Evolutionary conservation across 176 grass and related monocot genomes (phyloP), one percentile per base, ranked within the genome.

Genomic region (Carex scoparia): DNA sequence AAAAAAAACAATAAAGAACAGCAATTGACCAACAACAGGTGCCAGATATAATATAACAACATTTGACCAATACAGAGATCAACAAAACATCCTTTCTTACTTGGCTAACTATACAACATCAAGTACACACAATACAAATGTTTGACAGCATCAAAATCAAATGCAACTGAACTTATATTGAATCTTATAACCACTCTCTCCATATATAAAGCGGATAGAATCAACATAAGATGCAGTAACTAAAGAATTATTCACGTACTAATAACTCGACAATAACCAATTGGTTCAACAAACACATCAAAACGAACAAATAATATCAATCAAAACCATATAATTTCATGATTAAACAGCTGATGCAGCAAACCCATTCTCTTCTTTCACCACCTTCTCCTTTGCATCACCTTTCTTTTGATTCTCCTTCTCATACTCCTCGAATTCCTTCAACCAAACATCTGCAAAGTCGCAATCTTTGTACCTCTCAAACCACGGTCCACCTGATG

Each of bases 401-500:
- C 68, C 84, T 48, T 74, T 31, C 82, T 53, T 84, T 70, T 88
- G 85, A 69, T 90, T 90, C 4, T 94, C 90, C 4, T 89, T 86
- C 86, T 84, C 89, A 68, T 87, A 86, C 4, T 85, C 88, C 32
- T 92, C 87, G 14, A 85, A 48, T 68, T 89, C 94, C 83, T 92
- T 67, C 79, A 93, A 11, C 94, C 92, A 97, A 51, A 91, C 87
- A 31, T 97, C 94, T 0, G 94, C 88, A 85, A 91, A 97, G 61
- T 97, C 90, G 69, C 94, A 97, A 83, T 94, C 77, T 49, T 63
- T 90, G 87, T 92, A 94, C 68, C 60, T 19, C 85, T 97, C 88
- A 69, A 94, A 97, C 94, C 94, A 97, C 0, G 95, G 95, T 7
- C 89, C 95, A 0, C 92, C 93, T n/a, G 28, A 80, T 1, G 95